Evolutionary conservation across 1,139 yeast genomes (phyloP), one percentile per base, ranked within the genome.

Genomic region (Taphrina deformans): DNA sequence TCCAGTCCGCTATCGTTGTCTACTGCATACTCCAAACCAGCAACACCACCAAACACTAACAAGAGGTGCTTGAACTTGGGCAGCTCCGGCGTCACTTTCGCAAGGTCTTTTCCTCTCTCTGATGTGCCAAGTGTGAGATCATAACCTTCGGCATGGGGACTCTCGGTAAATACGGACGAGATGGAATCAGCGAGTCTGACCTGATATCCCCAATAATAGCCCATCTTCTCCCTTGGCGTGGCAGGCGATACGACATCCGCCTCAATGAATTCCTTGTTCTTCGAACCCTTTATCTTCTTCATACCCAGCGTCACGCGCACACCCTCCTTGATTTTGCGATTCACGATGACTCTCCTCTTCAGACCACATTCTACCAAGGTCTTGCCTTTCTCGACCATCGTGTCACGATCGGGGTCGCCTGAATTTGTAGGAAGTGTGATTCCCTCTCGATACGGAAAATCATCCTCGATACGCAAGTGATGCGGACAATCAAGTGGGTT

Each of bases 121-220:
- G 66, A 63, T 29, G 66, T 63, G 23, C 65, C 65, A 3, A 61
- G 26, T 6, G 65, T 61, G 18, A 52, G 31, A 33, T 52, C 59
- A 29, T 61, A 61, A 3, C 65, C 65, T 12, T 52, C 65, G 9
- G 62, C 27, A 29, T 55, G 46, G 0, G 61, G 52, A 23, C 67
- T 60, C 55, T 55, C 68, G 26, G 56, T 66, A 16, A 66, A 59
- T 14, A 66, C 68, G 21, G 52, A 65, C 9, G 66, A 66, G 18
- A 66, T 38, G n/a, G 67, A 55, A n/a, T 27, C 41, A 10, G 68
- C 68, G 44, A 51, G 52, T 16, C 69, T 65, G 14, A 67, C 66
- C 16, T 41, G 38, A 40, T 67, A 67, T 7, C 69, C 69, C 69
- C 69, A 67, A 35, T 67, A 67, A 40, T 33, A 51, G 5, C 69